Evolutionary conservation across 306 rosid genomes (phyloP).

Genomic region (Quercus parvula): DNA sequence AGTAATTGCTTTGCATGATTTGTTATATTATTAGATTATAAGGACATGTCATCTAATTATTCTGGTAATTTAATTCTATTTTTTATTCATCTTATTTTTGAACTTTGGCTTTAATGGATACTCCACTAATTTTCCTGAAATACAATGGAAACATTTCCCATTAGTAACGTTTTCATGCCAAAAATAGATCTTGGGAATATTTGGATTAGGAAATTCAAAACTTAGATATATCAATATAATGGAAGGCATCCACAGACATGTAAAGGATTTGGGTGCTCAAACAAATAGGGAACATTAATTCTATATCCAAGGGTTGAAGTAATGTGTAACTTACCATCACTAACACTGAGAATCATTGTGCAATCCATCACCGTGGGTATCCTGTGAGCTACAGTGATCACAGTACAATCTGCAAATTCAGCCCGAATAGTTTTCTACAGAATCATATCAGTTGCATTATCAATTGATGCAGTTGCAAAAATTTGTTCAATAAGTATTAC

Average conservation of each 20-base stretch:
- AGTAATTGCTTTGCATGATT: neutral
- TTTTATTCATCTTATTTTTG: neutral
- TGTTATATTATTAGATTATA: neutral
- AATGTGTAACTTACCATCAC: conserved; percentile 50
- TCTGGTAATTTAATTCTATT: neutral
- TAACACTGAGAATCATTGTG: conserved; percentile 65
- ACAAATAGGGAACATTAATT: too few species aligned
- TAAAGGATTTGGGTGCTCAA: too few species aligned
- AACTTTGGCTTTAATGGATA: neutral
- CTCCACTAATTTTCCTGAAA: conserved; percentile 59
- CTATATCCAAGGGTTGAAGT: too few species aligned
- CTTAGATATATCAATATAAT: too few species aligned
- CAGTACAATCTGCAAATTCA: conserved; percentile 62
- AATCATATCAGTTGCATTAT: conserved; percentile 68
- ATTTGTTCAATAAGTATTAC: neutral
- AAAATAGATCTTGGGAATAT: too few species aligned
- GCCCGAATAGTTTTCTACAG: conserved; percentile 63
- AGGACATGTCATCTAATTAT: neutral
- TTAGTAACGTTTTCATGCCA: too few species aligned
- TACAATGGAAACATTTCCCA: too few species aligned
- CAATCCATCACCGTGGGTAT: conserved; percentile 86
- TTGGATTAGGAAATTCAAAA: too few species aligned
- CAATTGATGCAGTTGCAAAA: conserved; percentile 70
- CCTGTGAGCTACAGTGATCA: conserved; percentile 76
- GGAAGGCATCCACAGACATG: too few species aligned